Base-by-base conservation (phyloP, 2,329 filamentous ascomycete species). In the Fusarium subtropicale region DNA sequence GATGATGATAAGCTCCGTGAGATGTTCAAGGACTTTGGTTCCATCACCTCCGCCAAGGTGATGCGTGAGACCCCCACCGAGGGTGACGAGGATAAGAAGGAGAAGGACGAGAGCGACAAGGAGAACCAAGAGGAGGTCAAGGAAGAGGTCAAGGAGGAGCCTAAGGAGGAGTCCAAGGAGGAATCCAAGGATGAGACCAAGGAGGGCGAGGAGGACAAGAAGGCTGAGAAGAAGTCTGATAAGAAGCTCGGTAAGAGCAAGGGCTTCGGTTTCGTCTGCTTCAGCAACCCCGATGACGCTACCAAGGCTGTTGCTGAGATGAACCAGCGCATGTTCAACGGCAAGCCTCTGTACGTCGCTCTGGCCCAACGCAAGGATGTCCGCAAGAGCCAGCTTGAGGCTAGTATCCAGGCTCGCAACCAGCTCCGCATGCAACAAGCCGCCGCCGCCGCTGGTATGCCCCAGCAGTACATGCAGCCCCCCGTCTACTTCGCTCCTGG, bases 231-330 rank as follows among this genome's bases (percentile, higher is more conserved):
- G 76, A 87, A 86, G 76, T 54, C 67, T 31, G 87, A 89, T 69
- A 87, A 87, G 81, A 90, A 87, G 84, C 87, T 97, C 65, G 96
- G 96, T 81, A 98, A 98, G 92, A 97, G 94, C 91, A 99, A 98
- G 88, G 96, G 96, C 81, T 99, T 99, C 81, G 96, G 96, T 76
- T 99, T 99, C 82, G 96, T 99, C 79, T 99, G 96, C 92, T 99
- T 99, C 87, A 96, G 92, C 88, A 98, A 97, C 87, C 94, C 96
- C 65, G 96, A 99, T 77, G 96, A 99, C 81, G 96, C 96, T 72
- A 97, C 95, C 84, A 98, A 98, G 90, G 96, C 96, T 71, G 95
- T 99, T 71, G 94, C 94, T 66, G 96, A 99, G 83, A 97, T 98
- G 93, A 99, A 99, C 87, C 95, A 98, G 87, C 94, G 96, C 82